Conservation (phyloP, 176 grass and related monocot genomes). For the Otatea glauca region DNA sequence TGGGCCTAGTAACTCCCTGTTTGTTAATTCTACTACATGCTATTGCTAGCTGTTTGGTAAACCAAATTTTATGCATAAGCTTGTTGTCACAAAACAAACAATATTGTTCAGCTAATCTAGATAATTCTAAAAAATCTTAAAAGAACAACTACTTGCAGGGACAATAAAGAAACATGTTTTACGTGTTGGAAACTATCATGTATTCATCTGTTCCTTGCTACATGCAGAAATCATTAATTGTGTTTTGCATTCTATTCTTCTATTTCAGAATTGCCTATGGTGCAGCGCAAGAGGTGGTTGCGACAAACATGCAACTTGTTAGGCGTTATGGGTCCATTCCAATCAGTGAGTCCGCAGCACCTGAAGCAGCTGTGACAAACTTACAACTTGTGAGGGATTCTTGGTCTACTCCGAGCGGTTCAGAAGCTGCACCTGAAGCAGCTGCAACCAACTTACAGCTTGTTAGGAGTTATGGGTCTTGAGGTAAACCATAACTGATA, state of each 20-base stretch:
- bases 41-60: constrained; percentile 5
- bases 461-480: constrained; percentile 5
- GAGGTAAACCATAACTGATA: not conserved
- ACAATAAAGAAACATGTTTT: constrained; percentile 18
- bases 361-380: constrained; percentile 22
- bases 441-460: not conserved
- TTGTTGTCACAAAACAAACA: not conserved
- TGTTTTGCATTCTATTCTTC: not conserved
- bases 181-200: not conserved
- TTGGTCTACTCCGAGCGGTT: not conserved
- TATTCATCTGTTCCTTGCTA: not conserved
- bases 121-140: constrained; percentile 24
- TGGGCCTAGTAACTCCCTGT: constrained; percentile 1
- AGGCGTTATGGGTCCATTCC: constrained; percentile 15
- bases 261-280: constrained; percentile 37
- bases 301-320: constrained; percentile 24
- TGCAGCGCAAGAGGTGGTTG: not conserved
- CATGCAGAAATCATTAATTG: constrained; percentile 3
- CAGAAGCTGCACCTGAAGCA: not conserved
- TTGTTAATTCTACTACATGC: constrained; percentile 14
- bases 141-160: not conserved
- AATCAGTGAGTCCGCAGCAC: not conserved
- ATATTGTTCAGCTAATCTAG: constrained; percentile 9
- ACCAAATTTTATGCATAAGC: not conserved
- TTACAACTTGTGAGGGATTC: constrained; percentile 6